Base-by-base conservation (phyloP, 345 rosid genomes). In the Erodium maritimum region DNA sequence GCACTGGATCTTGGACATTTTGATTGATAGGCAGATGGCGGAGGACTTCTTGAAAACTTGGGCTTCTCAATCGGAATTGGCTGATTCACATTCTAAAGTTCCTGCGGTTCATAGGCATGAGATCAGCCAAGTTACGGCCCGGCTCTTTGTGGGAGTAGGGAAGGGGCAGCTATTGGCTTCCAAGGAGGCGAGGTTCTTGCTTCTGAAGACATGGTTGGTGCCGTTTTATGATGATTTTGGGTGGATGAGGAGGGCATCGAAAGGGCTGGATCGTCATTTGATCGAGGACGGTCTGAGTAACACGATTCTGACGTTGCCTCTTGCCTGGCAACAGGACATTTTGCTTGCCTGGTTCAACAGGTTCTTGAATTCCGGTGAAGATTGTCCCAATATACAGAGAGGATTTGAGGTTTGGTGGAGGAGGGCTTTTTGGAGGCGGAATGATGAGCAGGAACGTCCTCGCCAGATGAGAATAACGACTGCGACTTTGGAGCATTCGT, bases 361-460 rank as follows among this genome's bases (percentile, higher is more conserved):
- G 25, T 94, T 94, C 77, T 69, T 94, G 73, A 87, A 85, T 58
- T 84, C 95, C 9, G 88, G 87, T 11, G 97, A 93, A 64, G 96
- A 94, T 60, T 94, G 99, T 69, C 99, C 99, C 1, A 94, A 94
- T 69, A 90, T 94, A 22, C 97, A 90, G 69, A 79, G 86, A 72
- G 97, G 96, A 16, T 94, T 94, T 33, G 97, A 94, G 64, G 76
- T 94, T 52, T 94, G 99, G 99, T 94, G 99, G 99, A 81, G 93
- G 72, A 75, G 99, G 68, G 91, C 95, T 0, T 94, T 94, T 58
- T 85, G 96, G 96, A 78, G 85, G 71, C 80, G 90, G 59, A 81
- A 52, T 64, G 84, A 79, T 29, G 89, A 87, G 69, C 84, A 70
- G 50, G 84, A 80, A 73, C 84, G 63, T 37, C 73, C 80, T 22